Evolutionary conservation across 2,329 filamentous ascomycete genomes (phyloP), one percentile per base, ranked within the genome.

Genomic region (Albophoma yamanashiensis): DNA sequence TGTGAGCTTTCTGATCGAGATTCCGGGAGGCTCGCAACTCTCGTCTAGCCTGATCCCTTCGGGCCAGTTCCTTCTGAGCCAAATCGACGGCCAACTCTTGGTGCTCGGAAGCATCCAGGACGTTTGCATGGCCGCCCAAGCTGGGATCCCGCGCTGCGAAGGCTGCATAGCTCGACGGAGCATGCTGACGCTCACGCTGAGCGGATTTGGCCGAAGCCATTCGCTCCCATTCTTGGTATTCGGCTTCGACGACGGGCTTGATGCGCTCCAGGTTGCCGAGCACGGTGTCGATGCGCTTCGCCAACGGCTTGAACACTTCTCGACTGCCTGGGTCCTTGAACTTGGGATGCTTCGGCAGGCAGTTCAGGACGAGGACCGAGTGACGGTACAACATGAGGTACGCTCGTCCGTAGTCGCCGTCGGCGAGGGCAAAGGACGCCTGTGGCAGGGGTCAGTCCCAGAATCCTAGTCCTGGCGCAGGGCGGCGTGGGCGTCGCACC

Each of bases 301-400:
- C 69, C 11, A 84, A 71, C 5, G 74, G 70, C n/a, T 72, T 79
- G 31, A 93, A 82, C 2, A 85, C 81, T 58, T 80, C 83, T 55
- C 84, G 83, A 11, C 85, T 86, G 42, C 88, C 84, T 12, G 84
- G 80, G 9, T 85, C 81, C 65, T 83, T 88, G 55, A 84, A 84
- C 60, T 94, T 85, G 1, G 93, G 92, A 67, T 97, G 94, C 1
- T 78, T 81, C 0, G 84, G 81, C 11, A 99, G 79, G 59, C 88
- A 82, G 8, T 91, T 83, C 36, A 96, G 78, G 31, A 96, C 84
- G n/a, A 99, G 85, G 58, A 88, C 82, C 12, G 91, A 91, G 75
- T 96, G 92, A 66, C 94, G 87, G 71, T 94, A 91, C n/a, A 96
- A 83, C 61, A 97, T 85, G 59, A 97, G 82, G 73, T 96, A 99